A percentile compares a stretch with the other conserved stretches of the same genome.
These are phyloP conservation scores for Boletus reticuloceps DNA, from an alignment of 768 basidiomycete species.

Conservation along the genomic window DNA sequence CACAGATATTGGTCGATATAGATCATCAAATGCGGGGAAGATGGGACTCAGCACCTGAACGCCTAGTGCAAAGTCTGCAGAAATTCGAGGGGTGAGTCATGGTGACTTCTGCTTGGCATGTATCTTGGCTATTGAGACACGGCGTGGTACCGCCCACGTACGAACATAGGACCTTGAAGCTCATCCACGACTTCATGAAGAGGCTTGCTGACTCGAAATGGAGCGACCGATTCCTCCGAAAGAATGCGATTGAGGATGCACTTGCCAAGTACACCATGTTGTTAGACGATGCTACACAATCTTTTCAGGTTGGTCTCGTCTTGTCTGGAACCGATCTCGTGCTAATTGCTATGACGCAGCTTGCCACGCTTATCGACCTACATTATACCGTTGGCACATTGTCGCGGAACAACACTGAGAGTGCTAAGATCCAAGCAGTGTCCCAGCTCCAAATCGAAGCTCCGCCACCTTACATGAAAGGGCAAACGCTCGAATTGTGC, in stretches of 20 bases:
- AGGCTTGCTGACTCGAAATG: conserved; percentile 39
- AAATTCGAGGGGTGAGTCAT: conserved; percentile 40
- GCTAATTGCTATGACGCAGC: conserved; percentile 25
- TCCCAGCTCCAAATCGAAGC: background rate
- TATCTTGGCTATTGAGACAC: background rate
- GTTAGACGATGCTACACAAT: conserved; percentile 44
- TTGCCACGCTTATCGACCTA: conserved; percentile 46
- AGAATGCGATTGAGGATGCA: conserved; percentile 39
- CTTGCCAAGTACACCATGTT: conserved; percentile 32
- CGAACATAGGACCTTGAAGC: conserved; percentile 35
- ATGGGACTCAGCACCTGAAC: conserved; percentile 42
- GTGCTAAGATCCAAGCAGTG: background rate
- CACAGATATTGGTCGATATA: conserved; percentile 42
- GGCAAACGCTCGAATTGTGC: background rate
- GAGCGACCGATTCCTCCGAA: conserved; percentile 40
- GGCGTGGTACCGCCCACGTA: background rate
- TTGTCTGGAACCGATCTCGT: background rate
- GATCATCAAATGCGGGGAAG: conserved; percentile 44
- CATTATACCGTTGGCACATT: conserved; percentile 38
- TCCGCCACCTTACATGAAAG: conserved; percentile 23
- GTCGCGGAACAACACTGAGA: conserved; percentile 2
- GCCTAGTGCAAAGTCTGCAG: conserved; percentile 38
- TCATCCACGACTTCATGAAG: conserved; percentile 40
- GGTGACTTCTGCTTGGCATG: background rate
- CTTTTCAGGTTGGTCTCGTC: conserved; percentile 40